These are phyloP conservation scores for Harringtonia aguacate DNA, from an alignment of 2,329 filamentous ascomycete genomes.

Conservation along the genomic window DNA sequence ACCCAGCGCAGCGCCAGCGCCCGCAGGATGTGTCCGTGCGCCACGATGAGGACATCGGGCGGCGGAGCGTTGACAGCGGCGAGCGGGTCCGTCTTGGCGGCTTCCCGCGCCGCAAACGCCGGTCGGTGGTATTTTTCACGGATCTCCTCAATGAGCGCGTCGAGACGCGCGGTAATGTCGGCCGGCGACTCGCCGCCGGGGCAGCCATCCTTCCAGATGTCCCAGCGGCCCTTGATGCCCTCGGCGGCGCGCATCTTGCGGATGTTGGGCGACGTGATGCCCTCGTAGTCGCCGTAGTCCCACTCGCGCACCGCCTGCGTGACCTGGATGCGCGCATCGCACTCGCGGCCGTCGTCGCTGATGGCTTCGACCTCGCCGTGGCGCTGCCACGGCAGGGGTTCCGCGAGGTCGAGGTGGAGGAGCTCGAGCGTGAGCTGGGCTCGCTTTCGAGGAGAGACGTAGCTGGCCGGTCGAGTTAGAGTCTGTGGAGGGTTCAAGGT, in stretches of 20 bases:
- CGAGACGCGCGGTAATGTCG: constrained; percentile 62
- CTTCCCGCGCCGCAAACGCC: constrained; percentile 12
- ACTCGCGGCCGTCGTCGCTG: constrained; percentile 27
- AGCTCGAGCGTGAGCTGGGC: constrained; percentile 88
- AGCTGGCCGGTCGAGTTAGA: constrained; percentile 32
- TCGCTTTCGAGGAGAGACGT: constrained; percentile 76
- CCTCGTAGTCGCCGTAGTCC: constrained; percentile 85
- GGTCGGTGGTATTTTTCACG: constrained; percentile 48
- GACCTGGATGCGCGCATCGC: constrained; percentile 51
- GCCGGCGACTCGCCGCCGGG: constrained; percentile 72
- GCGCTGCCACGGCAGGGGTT: constrained; percentile 59
- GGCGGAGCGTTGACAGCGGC: no score
- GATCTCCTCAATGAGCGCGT: constrained; percentile 67
- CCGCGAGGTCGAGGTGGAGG: constrained; percentile 61
- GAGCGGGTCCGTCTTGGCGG: constrained; percentile 33
- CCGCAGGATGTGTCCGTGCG: constrained; percentile 81
- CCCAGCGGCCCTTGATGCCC: constrained; percentile 54
- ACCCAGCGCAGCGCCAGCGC: constrained; percentile 85
- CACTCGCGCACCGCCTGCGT: constrained; percentile 70
- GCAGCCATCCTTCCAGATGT: constrained; percentile 86
- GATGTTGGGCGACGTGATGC: constrained; percentile 63
- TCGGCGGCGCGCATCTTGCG: constrained; percentile 41
- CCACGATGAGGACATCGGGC: constrained; percentile 65
- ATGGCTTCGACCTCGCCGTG: constrained; percentile 26
- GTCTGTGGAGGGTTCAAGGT: not conserved